A percentile compares a stretch with the other conserved stretches of the same genome.
These are phyloP conservation scores for Balansia obtecta DNA, from an alignment of 2,329 filamentous ascomycete genomes.

Conservation along the genomic window DNA sequence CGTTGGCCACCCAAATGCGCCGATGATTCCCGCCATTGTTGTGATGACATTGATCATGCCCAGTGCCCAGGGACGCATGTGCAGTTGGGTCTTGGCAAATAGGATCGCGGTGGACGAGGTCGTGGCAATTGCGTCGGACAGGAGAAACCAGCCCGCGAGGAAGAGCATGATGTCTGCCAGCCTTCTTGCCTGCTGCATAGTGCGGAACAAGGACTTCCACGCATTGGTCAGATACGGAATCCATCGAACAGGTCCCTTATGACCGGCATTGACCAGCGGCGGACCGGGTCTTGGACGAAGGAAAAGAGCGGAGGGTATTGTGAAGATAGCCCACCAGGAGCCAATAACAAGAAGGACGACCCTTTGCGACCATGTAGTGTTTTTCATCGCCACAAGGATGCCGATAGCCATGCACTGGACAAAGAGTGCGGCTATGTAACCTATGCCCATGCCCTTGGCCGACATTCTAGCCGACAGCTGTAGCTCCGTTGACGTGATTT, in stretches of 20 bases:
- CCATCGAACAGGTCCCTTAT: constrained; percentile 33
- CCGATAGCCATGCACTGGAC: constrained; percentile 73
- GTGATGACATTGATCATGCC: constrained; percentile 91
- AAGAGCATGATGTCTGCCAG: constrained; percentile 67
- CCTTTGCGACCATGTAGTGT: constrained; percentile 73
- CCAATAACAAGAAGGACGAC: constrained; percentile 81
- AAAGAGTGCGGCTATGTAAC: constrained; percentile 76
- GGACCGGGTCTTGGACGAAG: constrained; percentile 81
- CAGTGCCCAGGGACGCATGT: constrained; percentile 79
- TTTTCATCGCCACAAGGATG: constrained; percentile 59
- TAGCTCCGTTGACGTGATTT: constrained; percentile 54
- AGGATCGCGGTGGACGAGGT: constrained; percentile 89
- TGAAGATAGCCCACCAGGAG: constrained; percentile 87
- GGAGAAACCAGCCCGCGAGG: constrained; percentile 81
- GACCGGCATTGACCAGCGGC: constrained; percentile 44
- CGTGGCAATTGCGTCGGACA: constrained; percentile 89
- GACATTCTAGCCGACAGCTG: constrained; percentile 82
- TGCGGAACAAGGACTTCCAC: constrained; percentile 78
- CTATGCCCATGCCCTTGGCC: constrained; percentile 83
- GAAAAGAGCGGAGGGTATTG: constrained; percentile 78
- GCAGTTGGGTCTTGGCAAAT: constrained; percentile 85
- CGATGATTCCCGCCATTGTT: constrained; percentile 70
- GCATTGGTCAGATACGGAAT: constrained; percentile 66
- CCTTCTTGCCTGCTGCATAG: constrained; percentile 59
- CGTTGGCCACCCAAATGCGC: constrained; percentile 81